Evolutionary conservation across 306 rosid species (phyloP).

Genomic region (Hippophae gyantsensis): DNA sequence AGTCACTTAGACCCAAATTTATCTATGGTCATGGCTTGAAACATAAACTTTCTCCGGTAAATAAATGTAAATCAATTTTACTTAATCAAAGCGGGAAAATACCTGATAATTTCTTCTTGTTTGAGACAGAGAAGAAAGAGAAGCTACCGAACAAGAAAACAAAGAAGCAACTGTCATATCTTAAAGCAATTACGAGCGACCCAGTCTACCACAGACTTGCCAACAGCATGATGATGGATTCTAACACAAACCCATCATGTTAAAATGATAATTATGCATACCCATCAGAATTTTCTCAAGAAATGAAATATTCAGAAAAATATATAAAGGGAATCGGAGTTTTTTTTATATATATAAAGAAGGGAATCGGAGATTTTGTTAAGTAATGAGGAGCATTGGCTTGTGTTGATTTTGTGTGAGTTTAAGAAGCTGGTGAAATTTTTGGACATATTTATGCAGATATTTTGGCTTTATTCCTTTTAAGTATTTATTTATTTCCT

Average conservation of each 20-base stretch:
- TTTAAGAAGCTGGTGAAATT: too few species aligned
- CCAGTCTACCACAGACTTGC: conserved; percentile 15
- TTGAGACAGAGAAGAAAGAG: conserved; percentile 41
- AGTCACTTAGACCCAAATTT: too few species aligned
- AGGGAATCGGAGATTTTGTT: neutral
- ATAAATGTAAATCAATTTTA: too few species aligned
- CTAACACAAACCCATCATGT: conserved; percentile 17
- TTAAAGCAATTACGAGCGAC: conserved; percentile 1
- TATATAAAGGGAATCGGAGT: conserved; percentile 18
- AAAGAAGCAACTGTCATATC: conserved; percentile 50
- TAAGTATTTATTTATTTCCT: too few species aligned
- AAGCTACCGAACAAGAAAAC: conserved; percentile 40
- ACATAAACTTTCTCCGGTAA: too few species aligned
- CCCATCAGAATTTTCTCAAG: conserved; percentile 12
- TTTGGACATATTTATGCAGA: too few species aligned
- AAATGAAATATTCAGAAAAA: conserved; percentile 5
- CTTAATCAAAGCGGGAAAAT: conserved; percentile 5
- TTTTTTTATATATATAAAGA: neutral
- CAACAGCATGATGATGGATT: conserved; percentile 17
- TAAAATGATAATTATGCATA: conserved; percentile 8
- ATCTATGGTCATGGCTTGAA: neutral
- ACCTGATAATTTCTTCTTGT: conserved; percentile 40
- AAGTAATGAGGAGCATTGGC: too few species aligned
- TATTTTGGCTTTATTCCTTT: too few species aligned
- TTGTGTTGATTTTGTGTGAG: too few species aligned